These are phyloP conservation scores for Yarrowia sp. DNA, from an alignment of 805 yeast species.

Conservation along the genomic window DNA sequence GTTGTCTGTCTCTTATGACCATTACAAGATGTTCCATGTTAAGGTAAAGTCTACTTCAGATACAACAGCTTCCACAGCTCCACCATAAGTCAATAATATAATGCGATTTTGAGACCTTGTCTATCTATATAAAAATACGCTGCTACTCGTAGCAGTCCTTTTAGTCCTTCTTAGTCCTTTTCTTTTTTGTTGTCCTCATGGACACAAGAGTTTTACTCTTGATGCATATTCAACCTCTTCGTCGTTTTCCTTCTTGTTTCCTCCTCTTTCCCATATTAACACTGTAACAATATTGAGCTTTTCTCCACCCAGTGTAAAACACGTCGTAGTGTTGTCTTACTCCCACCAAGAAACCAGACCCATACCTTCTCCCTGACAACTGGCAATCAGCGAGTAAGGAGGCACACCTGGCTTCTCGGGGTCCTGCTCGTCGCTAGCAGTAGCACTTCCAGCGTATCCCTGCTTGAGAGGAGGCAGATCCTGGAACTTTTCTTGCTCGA, in stretches of 20 bases:
- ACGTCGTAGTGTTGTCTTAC: conserved; percentile 44
- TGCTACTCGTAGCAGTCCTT: not conserved
- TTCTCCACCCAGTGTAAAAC: not conserved
- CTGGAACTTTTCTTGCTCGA: conserved; percentile 86
- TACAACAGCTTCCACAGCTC: too few relatives aligned
- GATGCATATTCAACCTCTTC: too few relatives aligned
- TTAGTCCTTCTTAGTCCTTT: not conserved
- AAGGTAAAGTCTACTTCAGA: too few relatives aligned
- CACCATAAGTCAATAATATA: not conserved
- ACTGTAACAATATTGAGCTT: too few relatives aligned
- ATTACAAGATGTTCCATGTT: too few relatives aligned
- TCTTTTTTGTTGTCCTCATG: not conserved
- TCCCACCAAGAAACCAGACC: conserved; percentile 98
- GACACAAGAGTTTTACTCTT: too few relatives aligned
- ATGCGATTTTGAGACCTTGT: conserved; percentile 16
- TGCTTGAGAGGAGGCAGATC: conserved; percentile 83
- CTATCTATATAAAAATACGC: conserved; percentile 2
- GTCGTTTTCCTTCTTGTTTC: too few relatives aligned
- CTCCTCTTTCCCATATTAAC: too few relatives aligned
- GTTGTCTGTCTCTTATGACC: too few relatives aligned
- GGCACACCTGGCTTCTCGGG: conserved; percentile 55
- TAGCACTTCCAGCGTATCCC: conserved; percentile 49
- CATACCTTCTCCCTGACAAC: conserved; percentile 96
- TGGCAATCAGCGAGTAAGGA: conserved; percentile 83
- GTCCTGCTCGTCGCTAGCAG: conserved; percentile 45